phyloP scores from a whole-genome alignment of 75 land plant species.

The Pinus tabuliformis region DNA sequence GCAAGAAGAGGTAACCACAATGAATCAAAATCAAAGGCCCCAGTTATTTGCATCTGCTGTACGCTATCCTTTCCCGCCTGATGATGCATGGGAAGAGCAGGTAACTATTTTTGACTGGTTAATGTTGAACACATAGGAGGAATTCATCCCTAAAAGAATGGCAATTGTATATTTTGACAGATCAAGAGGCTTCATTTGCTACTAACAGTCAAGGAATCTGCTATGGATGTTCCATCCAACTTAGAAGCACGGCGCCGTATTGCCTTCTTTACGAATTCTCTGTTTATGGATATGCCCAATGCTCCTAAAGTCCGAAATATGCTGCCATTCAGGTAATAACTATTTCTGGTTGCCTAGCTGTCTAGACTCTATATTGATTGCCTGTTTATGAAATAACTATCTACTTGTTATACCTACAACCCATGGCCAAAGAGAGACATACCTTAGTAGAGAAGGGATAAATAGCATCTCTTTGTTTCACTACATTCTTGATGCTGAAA shows the following conservation, averaged over 20 bases:
- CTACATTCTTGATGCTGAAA: too few relatives aligned
- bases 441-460: too few relatives aligned
- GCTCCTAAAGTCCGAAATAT: conserved; percentile 91
- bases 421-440: too few relatives aligned
- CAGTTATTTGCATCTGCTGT: conserved; percentile 60
- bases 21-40: conserved; percentile 9
- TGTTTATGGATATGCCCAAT: conserved; percentile 93
- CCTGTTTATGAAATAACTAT: too few relatives aligned
- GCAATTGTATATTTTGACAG: conserved; percentile 24
- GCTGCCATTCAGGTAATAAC: conserved; percentile 83
- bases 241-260: conserved; percentile 95
- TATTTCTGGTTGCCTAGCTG: background rate
- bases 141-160: background rate
- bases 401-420: too few relatives aligned
- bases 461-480: too few relatives aligned
- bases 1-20: conserved; percentile 5
- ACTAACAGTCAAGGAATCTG: conserved; percentile 90
- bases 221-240: conserved; percentile 86
- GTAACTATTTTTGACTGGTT: conserved; percentile 26
- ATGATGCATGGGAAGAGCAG: conserved; percentile 56
- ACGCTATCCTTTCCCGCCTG: conserved; percentile 43
- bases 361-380: too few relatives aligned
- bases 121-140: background rate
- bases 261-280: conserved; percentile 90
- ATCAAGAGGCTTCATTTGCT: conserved; percentile 81